Conservation (phyloP, 306 rosid species). For the Sphenostylis stenocarpa region DNA sequence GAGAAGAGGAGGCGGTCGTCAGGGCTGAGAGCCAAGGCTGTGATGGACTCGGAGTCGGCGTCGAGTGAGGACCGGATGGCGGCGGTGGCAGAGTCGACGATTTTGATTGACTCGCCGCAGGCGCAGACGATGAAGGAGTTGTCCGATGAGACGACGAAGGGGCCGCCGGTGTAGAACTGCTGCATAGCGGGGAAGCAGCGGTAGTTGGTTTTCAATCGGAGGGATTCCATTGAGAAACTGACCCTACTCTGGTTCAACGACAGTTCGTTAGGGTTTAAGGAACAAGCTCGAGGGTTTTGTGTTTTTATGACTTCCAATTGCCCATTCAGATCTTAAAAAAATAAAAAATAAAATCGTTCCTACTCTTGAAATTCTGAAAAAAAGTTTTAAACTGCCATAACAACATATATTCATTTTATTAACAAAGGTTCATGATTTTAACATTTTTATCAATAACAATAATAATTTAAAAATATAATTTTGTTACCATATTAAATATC, state of each 20-base stretch:
- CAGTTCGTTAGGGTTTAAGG: slow-evolving; percentile 23
- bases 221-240: slow-evolving; percentile 49
- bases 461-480: too few species aligned
- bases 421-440: too few species aligned
- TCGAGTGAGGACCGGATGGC: slow-evolving; percentile 68
- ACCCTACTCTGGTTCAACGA: neutral
- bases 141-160: slow-evolving; percentile 76
- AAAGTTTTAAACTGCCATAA: too few species aligned
- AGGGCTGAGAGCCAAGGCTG: slow-evolving; percentile 76
- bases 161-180: slow-evolving; percentile 88
- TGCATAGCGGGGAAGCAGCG: slow-evolving; percentile 72
- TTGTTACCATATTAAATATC: too few species aligned
- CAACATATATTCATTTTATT: too few species aligned
- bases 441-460: too few species aligned
- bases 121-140: slow-evolving; percentile 78
- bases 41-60: slow-evolving; percentile 68
- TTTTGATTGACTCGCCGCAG: slow-evolving; percentile 69
- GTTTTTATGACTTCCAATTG: neutral
- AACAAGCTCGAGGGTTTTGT: neutral
- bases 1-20: slow-evolving; percentile 70
- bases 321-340: neutral
- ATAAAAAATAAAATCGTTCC: too few species aligned
- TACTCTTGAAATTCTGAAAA: too few species aligned
- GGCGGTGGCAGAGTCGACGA: slow-evolving; percentile 72
- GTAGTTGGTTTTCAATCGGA: slow-evolving; percentile 58